Percentiles rank a stretch among this genome's conserved stretches.
Conservation (phyloP, 2,329 filamentous ascomycete species). For the Fusarium sp. region DNA sequence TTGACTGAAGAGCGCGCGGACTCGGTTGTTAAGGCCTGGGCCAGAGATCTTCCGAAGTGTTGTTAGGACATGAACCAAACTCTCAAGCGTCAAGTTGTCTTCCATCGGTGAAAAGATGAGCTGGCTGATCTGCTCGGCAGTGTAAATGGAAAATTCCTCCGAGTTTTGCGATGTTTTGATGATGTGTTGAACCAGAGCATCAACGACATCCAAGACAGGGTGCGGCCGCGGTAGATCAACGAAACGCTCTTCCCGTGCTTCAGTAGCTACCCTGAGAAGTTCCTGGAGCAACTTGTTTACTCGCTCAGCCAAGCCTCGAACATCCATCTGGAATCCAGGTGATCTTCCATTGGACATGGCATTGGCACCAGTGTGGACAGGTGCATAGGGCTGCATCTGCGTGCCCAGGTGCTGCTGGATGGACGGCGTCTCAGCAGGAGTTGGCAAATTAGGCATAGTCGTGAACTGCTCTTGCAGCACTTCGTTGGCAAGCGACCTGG, state of each 20-base stretch:
- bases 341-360: conserved; percentile 67
- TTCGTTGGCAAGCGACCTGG: conserved; percentile 74
- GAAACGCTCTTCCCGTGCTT: conserved; percentile 73
- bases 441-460: conserved; percentile 70
- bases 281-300: conserved; percentile 73
- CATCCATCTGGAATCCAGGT: conserved; percentile 65
- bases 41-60: conserved; percentile 73
- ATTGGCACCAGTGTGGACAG: conserved; percentile 61
- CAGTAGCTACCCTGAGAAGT: conserved; percentile 68
- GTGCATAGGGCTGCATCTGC: conserved; percentile 71
- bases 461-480: conserved; percentile 75
- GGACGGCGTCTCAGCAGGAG: conserved; percentile 72
- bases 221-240: conserved; percentile 72
- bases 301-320: conserved; percentile 67
- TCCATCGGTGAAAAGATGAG: conserved; percentile 70
- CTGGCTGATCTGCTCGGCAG: conserved; percentile 72
- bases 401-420: conserved; percentile 65
- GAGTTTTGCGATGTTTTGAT: conserved; percentile 75
- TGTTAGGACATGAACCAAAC: conserved; percentile 74
- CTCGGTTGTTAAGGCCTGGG: conserved; percentile 67
- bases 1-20: conserved; percentile 70
- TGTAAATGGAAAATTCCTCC: conserved; percentile 72
- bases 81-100: conserved; percentile 72
- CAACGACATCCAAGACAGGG: conserved; percentile 73
- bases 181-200: conserved; percentile 73